These are phyloP conservation scores for Mortierella sp. DNA, from an alignment of 371 early-diverging fungal genomes.

Conservation along the genomic window DNA sequence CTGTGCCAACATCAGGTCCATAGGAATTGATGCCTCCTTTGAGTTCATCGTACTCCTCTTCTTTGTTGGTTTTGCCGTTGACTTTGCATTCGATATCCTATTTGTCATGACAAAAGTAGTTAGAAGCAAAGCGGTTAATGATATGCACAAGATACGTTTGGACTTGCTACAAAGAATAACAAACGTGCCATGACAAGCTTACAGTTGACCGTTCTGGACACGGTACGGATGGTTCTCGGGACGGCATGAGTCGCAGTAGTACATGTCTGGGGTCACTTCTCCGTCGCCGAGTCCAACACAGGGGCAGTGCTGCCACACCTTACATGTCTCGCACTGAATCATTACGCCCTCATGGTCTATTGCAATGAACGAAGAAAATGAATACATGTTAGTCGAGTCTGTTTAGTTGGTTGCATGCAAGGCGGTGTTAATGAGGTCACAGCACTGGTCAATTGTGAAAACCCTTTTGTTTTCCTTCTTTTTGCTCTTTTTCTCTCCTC, in stretches of 20 bases:
- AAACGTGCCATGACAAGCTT: slow-evolving; percentile 23
- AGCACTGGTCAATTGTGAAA: background rate
- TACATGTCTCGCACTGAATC: slow-evolving; percentile 93
- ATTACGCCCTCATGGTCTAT: slow-evolving; percentile 84
- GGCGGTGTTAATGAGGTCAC: background rate
- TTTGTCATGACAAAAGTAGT: too few species aligned
- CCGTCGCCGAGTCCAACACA: slow-evolving; percentile 84
- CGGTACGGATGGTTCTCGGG: slow-evolving; percentile 81
- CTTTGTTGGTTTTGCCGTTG: slow-evolving; percentile 54
- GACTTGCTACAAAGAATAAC: too few species aligned
- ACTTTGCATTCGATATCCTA: slow-evolving; percentile 39
- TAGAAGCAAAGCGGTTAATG: background rate
- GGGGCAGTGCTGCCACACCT: slow-evolving; percentile 93
- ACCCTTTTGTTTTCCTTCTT: background rate
- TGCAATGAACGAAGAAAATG: slow-evolving; percentile 5
- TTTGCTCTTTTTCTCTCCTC: background rate
- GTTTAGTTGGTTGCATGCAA: background rate
- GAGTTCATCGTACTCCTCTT: slow-evolving; percentile 70
- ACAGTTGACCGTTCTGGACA: slow-evolving; percentile 58
- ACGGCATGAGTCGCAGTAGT: slow-evolving; percentile 90
- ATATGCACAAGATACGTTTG: background rate
- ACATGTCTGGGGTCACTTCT: slow-evolving; percentile 82
- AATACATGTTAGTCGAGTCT: background rate
- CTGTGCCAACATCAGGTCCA: slow-evolving; percentile 58
- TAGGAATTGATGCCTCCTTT: slow-evolving; percentile 68